Percentiles rank a stretch among this genome's conserved stretches.
Conservation (phyloP, 2,329 filamentous ascomycete genomes). For the Gremmenia infestans region DNA sequence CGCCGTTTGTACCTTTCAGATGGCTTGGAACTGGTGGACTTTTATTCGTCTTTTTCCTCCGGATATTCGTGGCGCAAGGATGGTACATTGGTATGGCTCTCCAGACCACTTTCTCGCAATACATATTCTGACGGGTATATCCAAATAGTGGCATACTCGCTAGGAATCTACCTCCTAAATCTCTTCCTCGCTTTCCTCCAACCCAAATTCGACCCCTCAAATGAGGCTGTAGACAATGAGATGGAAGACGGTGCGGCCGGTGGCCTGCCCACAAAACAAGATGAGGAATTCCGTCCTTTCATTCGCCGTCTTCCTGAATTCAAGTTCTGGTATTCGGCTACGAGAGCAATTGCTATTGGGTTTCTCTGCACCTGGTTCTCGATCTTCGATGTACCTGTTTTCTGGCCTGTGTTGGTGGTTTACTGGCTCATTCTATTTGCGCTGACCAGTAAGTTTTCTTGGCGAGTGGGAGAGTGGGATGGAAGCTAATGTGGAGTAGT, state of each 20-base stretch:
- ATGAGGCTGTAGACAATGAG: conserved; percentile 84
- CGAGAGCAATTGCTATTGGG: conserved; percentile 74
- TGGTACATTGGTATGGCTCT: conserved; percentile 85
- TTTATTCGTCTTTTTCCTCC: conserved; percentile 76
- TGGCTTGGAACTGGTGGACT: conserved; percentile 79
- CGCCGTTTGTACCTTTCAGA: conserved; percentile 82
- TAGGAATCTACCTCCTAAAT: conserved; percentile 98
- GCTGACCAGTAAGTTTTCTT: conserved; percentile 72
- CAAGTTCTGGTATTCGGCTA: conserved; percentile 99
- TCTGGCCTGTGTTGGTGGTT: conserved; percentile 97
- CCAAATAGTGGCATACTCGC: conserved; percentile 79
- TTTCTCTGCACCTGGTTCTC: conserved; percentile 91
- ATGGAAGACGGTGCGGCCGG: conserved; percentile 88
- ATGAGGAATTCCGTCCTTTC: conserved; percentile 97
- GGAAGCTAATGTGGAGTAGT: conserved; percentile 48
- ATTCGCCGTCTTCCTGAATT: conserved; percentile 95
- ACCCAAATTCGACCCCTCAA: conserved; percentile 97
- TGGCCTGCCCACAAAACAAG: conserved; percentile 84
- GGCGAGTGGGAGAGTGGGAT: not conserved
- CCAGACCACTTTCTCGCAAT: conserved; percentile 4
- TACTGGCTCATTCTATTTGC: conserved; percentile 98
- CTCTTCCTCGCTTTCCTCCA: conserved; percentile 97
- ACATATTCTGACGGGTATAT: not conserved
- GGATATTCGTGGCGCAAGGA: conserved; percentile 88
- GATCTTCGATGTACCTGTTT: conserved; percentile 94